These are phyloP conservation scores for Pisolithus sp. DNA, from an alignment of 768 basidiomycete species.

Conservation along the genomic window DNA sequence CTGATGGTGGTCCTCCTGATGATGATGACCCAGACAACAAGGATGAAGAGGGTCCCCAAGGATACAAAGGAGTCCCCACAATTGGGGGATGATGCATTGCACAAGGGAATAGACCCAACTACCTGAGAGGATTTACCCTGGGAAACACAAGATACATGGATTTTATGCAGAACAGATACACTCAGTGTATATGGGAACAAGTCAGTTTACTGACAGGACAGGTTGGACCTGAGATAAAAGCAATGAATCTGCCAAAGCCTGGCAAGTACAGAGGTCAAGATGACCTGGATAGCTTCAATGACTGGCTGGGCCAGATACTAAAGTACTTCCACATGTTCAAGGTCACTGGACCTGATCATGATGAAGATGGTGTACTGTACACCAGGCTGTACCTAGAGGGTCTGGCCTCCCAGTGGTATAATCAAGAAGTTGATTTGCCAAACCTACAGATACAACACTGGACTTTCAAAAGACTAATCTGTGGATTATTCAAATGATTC, in stretches of 20 bases:
- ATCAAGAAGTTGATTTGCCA: neutral
- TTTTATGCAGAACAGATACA: neutral
- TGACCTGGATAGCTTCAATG: neutral
- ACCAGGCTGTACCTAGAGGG: neutral
- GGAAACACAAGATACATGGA: neutral
- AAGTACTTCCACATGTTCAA: neutral
- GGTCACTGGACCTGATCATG: neutral
- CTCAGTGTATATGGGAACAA: neutral
- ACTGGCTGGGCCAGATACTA: neutral
- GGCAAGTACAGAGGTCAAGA: neutral
- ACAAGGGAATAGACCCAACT: neutral
- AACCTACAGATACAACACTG: neutral
- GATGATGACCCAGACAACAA: no score
- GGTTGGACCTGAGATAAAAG: neutral
- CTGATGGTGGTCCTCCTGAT: no score
- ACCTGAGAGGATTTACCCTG: neutral
- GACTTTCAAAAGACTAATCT: neutral
- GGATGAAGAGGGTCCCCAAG: no score
- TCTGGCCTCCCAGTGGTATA: neutral
- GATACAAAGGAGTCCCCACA: no score
- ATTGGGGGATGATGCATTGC: neutral
- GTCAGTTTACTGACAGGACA: neutral
- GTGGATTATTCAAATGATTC: neutral
- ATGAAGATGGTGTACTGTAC: neutral
- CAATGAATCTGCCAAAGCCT: neutral